These are phyloP conservation scores for Fusarium oligoseptatum DNA, from an alignment of 2,329 filamentous ascomycete genomes.

Conservation along the genomic window DNA sequence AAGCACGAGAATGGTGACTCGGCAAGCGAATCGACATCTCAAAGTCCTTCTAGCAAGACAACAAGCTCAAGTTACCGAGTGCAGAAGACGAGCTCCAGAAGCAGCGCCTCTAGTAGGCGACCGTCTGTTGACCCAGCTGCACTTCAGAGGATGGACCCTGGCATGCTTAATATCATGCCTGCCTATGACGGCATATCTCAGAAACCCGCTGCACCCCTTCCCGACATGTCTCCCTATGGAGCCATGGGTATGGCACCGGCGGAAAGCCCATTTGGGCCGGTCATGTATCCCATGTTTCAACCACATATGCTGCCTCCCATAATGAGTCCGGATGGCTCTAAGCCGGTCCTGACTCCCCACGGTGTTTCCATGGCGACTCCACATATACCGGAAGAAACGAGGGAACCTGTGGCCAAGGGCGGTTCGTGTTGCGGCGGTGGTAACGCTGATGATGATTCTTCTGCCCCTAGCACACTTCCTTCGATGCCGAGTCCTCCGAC, in stretches of 20 bases:
- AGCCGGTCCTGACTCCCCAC: conserved; percentile 39
- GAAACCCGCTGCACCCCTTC: conserved; percentile 40
- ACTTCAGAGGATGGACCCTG: conserved; percentile 67
- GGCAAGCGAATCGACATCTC: conserved; percentile 43
- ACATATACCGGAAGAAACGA: conserved; percentile 24
- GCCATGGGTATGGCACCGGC: conserved; percentile 46
- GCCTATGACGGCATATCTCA: conserved; percentile 48
- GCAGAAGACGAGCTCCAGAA: conserved; percentile 58
- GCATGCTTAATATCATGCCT: conserved; percentile 63
- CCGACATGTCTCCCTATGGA: conserved; percentile 46
- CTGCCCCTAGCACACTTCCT: conserved; percentile 26
- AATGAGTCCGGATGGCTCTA: conserved; percentile 31
- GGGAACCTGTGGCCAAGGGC: conserved; percentile 32
- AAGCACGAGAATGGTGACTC: conserved; percentile 45
- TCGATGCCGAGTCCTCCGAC: conserved; percentile 31
- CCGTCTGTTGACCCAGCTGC: conserved; percentile 63
- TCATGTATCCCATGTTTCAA: conserved; percentile 52
- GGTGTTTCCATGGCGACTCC: conserved; percentile 36
- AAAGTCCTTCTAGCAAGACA: conserved; percentile 50
- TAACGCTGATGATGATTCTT: conserved; percentile 10
- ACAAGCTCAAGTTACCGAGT: conserved; percentile 57
- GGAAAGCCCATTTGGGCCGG: conserved; percentile 43
- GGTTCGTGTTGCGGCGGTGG: conserved; percentile 56
- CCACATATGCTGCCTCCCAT: conserved; percentile 47
- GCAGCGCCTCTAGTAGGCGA: conserved; percentile 53